phyloP scores from a whole-genome alignment of 371 early-diverging fungal genomes.

The Coemansia sp. region DNA sequence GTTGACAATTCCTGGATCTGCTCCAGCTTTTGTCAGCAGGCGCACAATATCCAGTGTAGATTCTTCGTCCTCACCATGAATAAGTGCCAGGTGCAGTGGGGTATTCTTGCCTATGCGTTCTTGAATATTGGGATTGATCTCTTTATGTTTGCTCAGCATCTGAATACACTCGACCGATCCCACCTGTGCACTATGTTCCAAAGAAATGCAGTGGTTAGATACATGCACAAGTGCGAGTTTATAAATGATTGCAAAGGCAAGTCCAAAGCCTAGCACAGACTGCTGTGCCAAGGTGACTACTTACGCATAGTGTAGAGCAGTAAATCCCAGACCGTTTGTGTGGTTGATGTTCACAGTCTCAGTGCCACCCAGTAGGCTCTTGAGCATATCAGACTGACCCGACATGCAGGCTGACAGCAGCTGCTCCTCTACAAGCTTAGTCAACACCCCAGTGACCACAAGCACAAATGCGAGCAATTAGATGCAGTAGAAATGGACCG shows the following conservation, averaged over 20 bases:
- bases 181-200: conserved; percentile 56
- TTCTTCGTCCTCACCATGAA: conserved; percentile 57
- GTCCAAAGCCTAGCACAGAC: too few relatives aligned
- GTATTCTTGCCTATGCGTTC: conserved; percentile 61
- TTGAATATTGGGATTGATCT: conserved; percentile 56
- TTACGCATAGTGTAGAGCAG: conserved; percentile 69
- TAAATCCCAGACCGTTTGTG: conserved; percentile 62
- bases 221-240: too few relatives aligned
- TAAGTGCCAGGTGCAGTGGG: conserved; percentile 66
- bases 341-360: conserved; percentile 59
- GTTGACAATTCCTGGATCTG: conserved; percentile 55
- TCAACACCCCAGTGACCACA: too few relatives aligned
- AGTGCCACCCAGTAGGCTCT: conserved; percentile 52
- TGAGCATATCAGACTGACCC: conserved; percentile 61
- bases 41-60: conserved; percentile 59
- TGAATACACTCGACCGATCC: conserved; percentile 63
- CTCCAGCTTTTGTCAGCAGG: conserved; percentile 58
- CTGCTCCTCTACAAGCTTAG: conserved; percentile 55
- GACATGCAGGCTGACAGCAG: conserved; percentile 64
- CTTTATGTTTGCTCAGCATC: conserved; percentile 53
- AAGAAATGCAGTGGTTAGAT: neutral
- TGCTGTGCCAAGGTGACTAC: neutral
- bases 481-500: neutral
- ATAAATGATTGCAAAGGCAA: too few relatives aligned
- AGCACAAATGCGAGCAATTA: too few relatives aligned